These are phyloP conservation scores for Eucommia ulmoides DNA, from an alignment of 257 asterid species.

Conservation along the genomic window DNA sequence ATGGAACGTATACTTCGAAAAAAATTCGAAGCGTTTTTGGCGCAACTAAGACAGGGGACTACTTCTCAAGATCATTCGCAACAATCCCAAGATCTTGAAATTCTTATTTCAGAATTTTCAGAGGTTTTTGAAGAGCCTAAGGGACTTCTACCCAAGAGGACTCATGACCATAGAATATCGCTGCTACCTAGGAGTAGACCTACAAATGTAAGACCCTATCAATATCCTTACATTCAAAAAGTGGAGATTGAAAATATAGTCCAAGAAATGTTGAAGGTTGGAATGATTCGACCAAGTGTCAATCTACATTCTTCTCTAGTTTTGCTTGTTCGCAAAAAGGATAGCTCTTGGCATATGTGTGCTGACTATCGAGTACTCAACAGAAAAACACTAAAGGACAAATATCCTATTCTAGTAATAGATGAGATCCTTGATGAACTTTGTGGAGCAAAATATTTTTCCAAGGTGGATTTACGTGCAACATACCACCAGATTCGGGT, in stretches of 20 bases:
- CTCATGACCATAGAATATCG: neutral
- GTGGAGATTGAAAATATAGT: neutral
- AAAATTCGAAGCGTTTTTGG: neutral
- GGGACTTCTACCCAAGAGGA: neutral
- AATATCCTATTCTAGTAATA: neutral
- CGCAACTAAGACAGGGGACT: neutral
- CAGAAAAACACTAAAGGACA: neutral
- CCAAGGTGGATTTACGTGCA: neutral
- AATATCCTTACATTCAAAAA: neutral
- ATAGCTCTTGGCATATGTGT: neutral
- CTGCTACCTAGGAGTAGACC: neutral
- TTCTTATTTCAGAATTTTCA: neutral
- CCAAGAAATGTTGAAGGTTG: neutral
- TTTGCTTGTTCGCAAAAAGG: neutral
- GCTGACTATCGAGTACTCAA: neutral
- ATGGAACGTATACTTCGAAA: too few species aligned
- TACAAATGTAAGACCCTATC: neutral
- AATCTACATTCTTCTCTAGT: neutral
- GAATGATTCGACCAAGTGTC: neutral
- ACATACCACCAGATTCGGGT: neutral
- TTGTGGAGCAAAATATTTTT: neutral
- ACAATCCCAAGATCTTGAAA: neutral
- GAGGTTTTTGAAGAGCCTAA: neutral
- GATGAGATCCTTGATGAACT: neutral
- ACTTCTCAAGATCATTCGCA: neutral